Base-by-base conservation (phyloP, 23 red algal species). In the Agarophyton chilense region DNA sequence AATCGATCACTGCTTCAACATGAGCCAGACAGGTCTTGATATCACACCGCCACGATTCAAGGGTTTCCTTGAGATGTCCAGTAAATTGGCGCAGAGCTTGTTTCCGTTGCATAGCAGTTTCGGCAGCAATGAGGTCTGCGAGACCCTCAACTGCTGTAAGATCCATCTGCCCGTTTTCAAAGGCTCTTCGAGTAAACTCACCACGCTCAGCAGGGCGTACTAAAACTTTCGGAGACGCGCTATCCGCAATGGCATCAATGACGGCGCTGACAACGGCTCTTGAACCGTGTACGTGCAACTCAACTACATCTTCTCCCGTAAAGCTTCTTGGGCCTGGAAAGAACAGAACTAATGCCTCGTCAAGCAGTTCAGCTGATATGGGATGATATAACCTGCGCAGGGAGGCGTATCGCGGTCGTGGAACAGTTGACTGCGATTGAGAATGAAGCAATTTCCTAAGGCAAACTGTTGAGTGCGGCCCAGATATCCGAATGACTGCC, bases 291-390 rank as follows among this genome's bases (percentile, higher is more conserved):
- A 99, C 79, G 46, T 99, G 94, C 36, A 99, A 45, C 82, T 99
- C 97, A 36, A 81, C 93, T 43, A 99, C 92, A 70, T 99, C 97
- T 70, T 99, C 97, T 1, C 93, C 93, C 19, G 97, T 99, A 65
- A 94, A 99, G 34, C 77, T 86, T 10, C 43, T 54, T 10, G 97
- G 97, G 36, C 80, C 78, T 22, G 92, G 93, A 66, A 99, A 99
- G 24, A 40, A 75, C 18, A 95, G 49, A 25, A 99, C 93, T 24
- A 99, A 71, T 11, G 93, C 93, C 47, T 88, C 82, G 72, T 99
- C 97, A 77, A 99, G 82, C 8, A 95, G 81, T 10, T 96, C 91
- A 19, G 28, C 45, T 64, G 68, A 56, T 41, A 10, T 39, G 18
- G 80, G 90, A 65, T 85, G 90, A 78, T 83, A 77, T 34, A 83